A percentile compares a stretch with the other conserved stretches of the same genome.
Conservation (phyloP, 1,284 basidiomycete genomes). For the Leccinum fuscescens region DNA sequence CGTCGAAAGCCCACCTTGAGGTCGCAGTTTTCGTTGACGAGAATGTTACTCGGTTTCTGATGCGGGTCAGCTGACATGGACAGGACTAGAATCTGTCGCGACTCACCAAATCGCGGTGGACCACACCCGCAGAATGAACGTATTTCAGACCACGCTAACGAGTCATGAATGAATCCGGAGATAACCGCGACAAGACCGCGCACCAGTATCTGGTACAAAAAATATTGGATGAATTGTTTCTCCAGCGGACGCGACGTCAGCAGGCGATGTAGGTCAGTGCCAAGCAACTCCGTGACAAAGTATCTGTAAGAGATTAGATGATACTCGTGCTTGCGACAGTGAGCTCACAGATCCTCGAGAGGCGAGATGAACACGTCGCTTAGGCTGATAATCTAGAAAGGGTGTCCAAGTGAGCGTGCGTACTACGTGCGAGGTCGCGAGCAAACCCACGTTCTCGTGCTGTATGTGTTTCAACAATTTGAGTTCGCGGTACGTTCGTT, state of each 20-base stretch:
- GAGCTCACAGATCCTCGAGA: slow-evolving; percentile 87
- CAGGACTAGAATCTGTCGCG: neutral
- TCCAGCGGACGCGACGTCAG: slow-evolving; percentile 95
- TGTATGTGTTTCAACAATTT: slow-evolving; percentile 99
- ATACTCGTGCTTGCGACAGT: neutral
- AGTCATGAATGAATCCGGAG: slow-evolving; percentile 6
- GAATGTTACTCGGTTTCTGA: slow-evolving; percentile 98
- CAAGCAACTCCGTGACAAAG: slow-evolving; percentile 99
- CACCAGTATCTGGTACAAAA: slow-evolving; percentile 97
- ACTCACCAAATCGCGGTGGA: slow-evolving; percentile 90
- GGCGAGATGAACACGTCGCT: slow-evolving; percentile 99
- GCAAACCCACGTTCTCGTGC: slow-evolving; percentile 85
- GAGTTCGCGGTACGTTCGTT: slow-evolving; percentile 96
- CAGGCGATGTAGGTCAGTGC: slow-evolving; percentile 96
- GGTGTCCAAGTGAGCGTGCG: slow-evolving; percentile 5
- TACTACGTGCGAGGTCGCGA: neutral
- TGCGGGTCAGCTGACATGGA: neutral
- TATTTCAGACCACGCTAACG: slow-evolving; percentile 95
- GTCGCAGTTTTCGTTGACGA: slow-evolving; percentile 99
- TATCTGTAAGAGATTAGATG: slow-evolving; percentile 54
- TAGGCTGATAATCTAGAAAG: slow-evolving; percentile 88
- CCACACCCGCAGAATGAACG: slow-evolving; percentile 98
- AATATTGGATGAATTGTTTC: slow-evolving; percentile 99
- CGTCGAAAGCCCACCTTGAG: slow-evolving; percentile 59
- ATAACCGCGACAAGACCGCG: slow-evolving; percentile 28